These are phyloP conservation scores for Anethum foeniculum DNA, from an alignment of 140 eudicot genomes.

Conservation along the genomic window DNA sequence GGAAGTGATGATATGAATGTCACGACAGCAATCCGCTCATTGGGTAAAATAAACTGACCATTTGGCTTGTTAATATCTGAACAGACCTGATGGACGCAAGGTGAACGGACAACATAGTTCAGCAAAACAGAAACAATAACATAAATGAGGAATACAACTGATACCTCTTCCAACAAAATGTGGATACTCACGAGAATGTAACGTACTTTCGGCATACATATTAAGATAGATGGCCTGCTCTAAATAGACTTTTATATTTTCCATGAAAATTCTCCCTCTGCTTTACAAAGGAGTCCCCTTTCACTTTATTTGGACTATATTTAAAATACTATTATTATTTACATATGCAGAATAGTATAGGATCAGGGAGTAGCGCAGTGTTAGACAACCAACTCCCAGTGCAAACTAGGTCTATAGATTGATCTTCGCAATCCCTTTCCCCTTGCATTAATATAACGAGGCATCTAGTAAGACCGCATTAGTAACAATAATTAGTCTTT, in stretches of 20 bases:
- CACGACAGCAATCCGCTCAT: constrained; percentile 68
- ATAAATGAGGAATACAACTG: background rate
- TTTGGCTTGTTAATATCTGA: constrained; percentile 96
- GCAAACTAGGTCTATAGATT: background rate
- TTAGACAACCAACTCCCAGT: background rate
- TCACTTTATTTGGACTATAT: background rate
- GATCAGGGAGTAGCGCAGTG: background rate
- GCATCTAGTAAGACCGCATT: background rate
- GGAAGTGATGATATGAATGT: constrained; percentile 96
- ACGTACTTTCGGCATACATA: background rate
- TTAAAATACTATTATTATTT: background rate
- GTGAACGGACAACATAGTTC: background rate
- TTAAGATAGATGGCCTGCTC: background rate
- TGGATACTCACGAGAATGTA: background rate
- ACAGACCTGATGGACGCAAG: constrained; percentile 51
- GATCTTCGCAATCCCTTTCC: background rate
- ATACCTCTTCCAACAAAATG: background rate
- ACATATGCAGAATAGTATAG: background rate
- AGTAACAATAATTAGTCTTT: background rate
- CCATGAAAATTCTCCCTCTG: background rate
- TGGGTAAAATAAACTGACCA: constrained; percentile 84
- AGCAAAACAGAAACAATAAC: background rate
- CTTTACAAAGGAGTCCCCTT: background rate
- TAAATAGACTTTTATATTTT: background rate
- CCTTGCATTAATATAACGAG: background rate